Evolutionary conservation across 1,284 basidiomycete species (phyloP).

Genomic region (Pholiota adiposa): DNA sequence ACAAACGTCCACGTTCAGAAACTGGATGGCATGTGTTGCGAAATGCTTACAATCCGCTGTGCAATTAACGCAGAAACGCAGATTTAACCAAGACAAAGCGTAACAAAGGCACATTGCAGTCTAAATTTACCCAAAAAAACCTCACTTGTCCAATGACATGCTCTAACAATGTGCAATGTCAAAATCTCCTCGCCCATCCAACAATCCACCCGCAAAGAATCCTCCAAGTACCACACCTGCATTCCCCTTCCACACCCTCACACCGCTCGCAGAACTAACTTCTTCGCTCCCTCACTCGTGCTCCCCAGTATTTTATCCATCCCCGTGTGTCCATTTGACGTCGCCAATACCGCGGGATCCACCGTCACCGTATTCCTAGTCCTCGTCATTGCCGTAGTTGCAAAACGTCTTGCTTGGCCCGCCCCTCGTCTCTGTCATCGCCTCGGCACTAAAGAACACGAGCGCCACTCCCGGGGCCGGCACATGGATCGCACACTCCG

Average conservation of each 20-base stretch:
- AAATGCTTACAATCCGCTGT: too few species aligned
- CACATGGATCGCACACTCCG: conserved; percentile 62
- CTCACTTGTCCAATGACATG: too few species aligned
- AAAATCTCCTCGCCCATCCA: too few species aligned
- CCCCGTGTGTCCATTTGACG: conserved; percentile 54
- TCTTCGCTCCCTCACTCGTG: conserved; percentile 49
- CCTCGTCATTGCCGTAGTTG: conserved; percentile 56
- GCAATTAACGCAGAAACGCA: too few species aligned
- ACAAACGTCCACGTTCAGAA: too few species aligned
- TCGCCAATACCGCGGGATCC: conserved; percentile 43
- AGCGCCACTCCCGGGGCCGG: conserved; percentile 76
- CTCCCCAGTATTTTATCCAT: conserved; percentile 40
- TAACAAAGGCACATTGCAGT: too few species aligned
- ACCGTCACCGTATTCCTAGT: conserved; percentile 50
- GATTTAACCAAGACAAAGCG: too few species aligned
- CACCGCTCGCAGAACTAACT: conserved; percentile 14
- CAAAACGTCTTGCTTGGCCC: conserved; percentile 52
- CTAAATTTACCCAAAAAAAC: too few species aligned
- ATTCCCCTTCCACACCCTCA: neutral
- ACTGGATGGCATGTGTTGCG: too few species aligned
- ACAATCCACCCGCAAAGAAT: neutral
- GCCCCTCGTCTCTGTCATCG: conserved; percentile 40
- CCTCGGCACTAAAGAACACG: conserved; percentile 61
- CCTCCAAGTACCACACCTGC: neutral
- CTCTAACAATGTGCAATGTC: too few species aligned